Conservation (phyloP, 164 flowering plant genomes). For the Vitis cinerea region DNA sequence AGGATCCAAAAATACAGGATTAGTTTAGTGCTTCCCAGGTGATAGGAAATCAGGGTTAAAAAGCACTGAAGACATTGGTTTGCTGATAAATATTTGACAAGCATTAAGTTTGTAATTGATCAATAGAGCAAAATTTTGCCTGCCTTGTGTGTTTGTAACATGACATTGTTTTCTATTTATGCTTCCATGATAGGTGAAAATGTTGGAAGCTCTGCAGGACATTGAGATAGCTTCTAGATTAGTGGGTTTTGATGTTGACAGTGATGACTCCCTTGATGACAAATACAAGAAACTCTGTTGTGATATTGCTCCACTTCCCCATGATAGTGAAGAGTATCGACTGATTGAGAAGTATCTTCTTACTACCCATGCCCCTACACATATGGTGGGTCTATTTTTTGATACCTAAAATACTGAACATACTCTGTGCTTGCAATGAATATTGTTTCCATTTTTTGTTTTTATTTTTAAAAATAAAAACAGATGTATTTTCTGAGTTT, state of each 20-base stretch:
- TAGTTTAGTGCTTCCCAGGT: no score
- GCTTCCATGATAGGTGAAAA: slow-evolving; percentile 63
- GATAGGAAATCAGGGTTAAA: no score
- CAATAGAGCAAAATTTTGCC: no score
- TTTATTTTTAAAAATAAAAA: not conserved
- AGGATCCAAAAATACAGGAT: no score
- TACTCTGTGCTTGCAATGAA: not conserved
- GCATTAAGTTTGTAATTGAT: no score
- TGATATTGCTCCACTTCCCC: slow-evolving; percentile 63
- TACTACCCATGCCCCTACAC: slow-evolving; percentile 94
- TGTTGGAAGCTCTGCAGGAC: slow-evolving; percentile 94
- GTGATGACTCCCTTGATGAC: slow-evolving; percentile 76
- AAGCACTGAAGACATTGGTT: no score
- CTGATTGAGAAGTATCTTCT: slow-evolving; percentile 83
- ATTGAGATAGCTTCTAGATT: slow-evolving; percentile 95
- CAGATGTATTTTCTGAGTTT: slow-evolving; percentile 1
- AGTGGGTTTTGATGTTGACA: slow-evolving; percentile 84
- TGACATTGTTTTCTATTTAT: slow-evolving; percentile 1
- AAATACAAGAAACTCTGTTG: slow-evolving; percentile 81
- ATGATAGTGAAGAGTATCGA: slow-evolving; percentile 74
- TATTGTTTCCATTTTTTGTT: not conserved
- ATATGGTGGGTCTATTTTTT: slow-evolving; percentile 54
- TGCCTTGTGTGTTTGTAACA: not conserved
- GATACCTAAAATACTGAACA: not conserved
- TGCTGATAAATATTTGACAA: no score